Base-by-base conservation (phyloP, 2,329 filamentous ascomycete genomes). In the Chaetothyriales sp. region DNA sequence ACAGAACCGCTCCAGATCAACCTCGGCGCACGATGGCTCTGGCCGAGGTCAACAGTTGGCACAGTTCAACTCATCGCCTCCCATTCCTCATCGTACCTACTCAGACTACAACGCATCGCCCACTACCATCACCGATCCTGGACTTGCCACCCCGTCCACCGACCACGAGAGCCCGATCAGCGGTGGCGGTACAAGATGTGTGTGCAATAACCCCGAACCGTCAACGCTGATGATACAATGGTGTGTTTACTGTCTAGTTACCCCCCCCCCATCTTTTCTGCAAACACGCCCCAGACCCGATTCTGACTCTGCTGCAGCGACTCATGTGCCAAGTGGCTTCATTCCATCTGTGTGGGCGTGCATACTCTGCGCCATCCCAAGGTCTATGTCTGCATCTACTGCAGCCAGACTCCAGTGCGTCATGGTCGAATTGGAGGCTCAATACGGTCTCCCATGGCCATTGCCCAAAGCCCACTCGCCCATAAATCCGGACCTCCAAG, bases 251-350 rank as follows among this genome's bases (percentile, higher is more conserved):
- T n/a, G n/a, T n/a, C n/a, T n/a, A n/a, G n/a, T n/a, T n/a, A n/a
- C n/a, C n/a, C n/a, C n/a, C n/a, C n/a, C n/a, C n/a, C n/a, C n/a
- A n/a, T n/a, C n/a, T n/a, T 36, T 54, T 26, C 43, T 12, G 6
- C 43, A 10, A 44, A 39, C 20, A 25, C 26, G 20, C 9, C 18
- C 43, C 19, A 5, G 10, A 39, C 43, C 19, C n/a, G 10, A 39
- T 39, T 39, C 32, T 39, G 12, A 39, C 32, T 39, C 32, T 50
- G 2, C 44, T 39, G 20, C 54, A 74, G 79, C 64, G 75, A 78
- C 62, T 76, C 74, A 20, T 82, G 78, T 65, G 74, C 69, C n/a
- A 78, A 80, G 57, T 81, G 76, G 74, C 66, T 78, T 26, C 79
- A 82, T 59, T 73, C 74, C 28, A 68, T 69, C 50, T 82, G 79